A percentile compares a stretch with the other conserved stretches of the same genome.
phyloP scores from a whole-genome alignment of 1,139 yeast species.

The Pichia sp. region DNA sequence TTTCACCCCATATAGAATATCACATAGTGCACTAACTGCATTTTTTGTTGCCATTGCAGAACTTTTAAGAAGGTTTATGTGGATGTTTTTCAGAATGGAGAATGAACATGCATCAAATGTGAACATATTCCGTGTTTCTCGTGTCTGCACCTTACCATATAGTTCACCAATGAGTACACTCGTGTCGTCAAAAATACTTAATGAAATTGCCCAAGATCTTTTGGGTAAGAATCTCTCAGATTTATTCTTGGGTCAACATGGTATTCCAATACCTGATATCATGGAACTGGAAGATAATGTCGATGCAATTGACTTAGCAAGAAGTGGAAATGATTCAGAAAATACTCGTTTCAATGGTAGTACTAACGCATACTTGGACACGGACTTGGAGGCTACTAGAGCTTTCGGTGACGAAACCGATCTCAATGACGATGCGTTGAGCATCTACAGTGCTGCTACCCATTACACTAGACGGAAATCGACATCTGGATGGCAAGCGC shows the following conservation, averaged over 20 bases:
- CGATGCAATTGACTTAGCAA: not conserved
- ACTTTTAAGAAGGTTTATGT: constrained; percentile 68
- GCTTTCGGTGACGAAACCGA: not conserved
- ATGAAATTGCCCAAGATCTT: not conserved
- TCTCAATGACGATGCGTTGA: constrained; percentile 4
- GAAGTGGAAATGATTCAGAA: not conserved
- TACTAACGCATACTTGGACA: not conserved
- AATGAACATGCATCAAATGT: constrained; percentile 94
- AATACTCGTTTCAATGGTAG: not conserved
- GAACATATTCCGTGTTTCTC: constrained; percentile 71
- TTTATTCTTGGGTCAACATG: not conserved
- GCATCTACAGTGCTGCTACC: constrained; percentile 9
- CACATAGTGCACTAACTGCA: constrained; percentile 85
- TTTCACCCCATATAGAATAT: constrained; percentile 62
- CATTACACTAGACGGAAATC: constrained; percentile 5
- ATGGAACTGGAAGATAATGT: constrained; percentile 2
- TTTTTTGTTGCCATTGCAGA: constrained; percentile 81
- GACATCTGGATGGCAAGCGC: constrained; percentile 24
- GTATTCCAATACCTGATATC: not conserved
- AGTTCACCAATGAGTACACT: not conserved
- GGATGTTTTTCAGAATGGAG: constrained; percentile 91
- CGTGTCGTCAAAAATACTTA: not conserved
- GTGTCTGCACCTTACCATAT: constrained; percentile 83
- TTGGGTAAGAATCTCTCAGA: constrained; percentile 1
- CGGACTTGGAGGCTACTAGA: not conserved